A percentile compares a stretch with the other conserved stretches of the same genome.
phyloP scores from a whole-genome alignment of 768 basidiomycete genomes.

The Wakefieldia striispora region DNA sequence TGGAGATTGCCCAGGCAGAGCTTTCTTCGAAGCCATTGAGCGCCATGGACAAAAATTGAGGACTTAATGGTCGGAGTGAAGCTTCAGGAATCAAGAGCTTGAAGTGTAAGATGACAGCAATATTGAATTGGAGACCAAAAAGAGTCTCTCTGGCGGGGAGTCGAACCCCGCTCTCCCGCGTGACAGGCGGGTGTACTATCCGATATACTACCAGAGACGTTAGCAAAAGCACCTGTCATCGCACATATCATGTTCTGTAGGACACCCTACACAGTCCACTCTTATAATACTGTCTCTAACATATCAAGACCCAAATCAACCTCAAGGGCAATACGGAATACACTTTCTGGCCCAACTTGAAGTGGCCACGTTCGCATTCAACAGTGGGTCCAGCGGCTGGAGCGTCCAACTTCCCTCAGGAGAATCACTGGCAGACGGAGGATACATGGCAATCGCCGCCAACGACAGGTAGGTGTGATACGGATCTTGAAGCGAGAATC shows the following conservation, averaged over 20 bases:
- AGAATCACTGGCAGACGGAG: conserved; percentile 32
- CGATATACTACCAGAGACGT: conserved; percentile 48
- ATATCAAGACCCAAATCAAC: neutral
- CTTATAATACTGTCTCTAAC: no score
- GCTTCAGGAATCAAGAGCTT: neutral
- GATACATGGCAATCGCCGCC: conserved; percentile 73
- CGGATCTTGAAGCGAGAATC: conserved; percentile 59
- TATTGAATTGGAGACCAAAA: neutral
- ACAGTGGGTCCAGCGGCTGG: conserved; percentile 57
- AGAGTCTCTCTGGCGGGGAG: conserved; percentile 43
- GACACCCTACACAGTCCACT: no score
- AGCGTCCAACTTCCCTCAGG: conserved; percentile 52
- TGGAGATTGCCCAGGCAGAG: conserved; percentile 49
- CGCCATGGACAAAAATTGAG: conserved; percentile 36
- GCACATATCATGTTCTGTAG: neutral
- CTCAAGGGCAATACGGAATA: conserved; percentile 39
- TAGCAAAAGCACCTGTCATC: fast-evolving
- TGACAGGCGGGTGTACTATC: conserved; percentile 53
- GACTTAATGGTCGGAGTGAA: neutral
- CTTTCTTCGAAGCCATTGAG: conserved; percentile 42
- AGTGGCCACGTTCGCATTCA: conserved; percentile 70
- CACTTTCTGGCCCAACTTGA: conserved; percentile 63
- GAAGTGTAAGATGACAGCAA: neutral
- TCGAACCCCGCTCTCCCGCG: conserved; percentile 46
- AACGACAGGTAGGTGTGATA: conserved; percentile 93